A percentile compares a stretch with the other conserved stretches of the same genome.
phyloP scores from a whole-genome alignment of 331 rosid species.

The Cydonia oblonga region DNA sequence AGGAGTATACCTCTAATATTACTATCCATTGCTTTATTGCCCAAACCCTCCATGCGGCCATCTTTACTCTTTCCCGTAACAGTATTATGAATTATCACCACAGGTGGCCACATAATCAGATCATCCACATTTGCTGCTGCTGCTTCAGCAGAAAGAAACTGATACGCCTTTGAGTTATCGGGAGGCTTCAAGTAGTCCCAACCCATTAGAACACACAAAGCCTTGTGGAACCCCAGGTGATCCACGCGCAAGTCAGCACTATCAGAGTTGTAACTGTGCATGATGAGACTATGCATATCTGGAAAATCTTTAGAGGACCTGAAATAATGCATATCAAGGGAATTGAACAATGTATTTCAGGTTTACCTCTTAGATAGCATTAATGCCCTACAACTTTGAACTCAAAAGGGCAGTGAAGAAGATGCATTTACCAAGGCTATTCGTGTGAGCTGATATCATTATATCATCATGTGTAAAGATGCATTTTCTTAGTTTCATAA shows the following conservation, averaged over 20 bases:
- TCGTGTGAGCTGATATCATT: neutral
- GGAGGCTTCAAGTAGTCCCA: constrained; percentile 86
- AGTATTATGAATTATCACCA: constrained; percentile 95
- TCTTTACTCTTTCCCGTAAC: constrained; percentile 80
- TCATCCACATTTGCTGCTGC: constrained; percentile 91
- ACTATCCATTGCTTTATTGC: constrained; percentile 96
- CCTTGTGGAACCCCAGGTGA: constrained; percentile 96
- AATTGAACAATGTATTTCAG: constrained; percentile 55
- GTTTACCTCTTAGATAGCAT: constrained; percentile 22
- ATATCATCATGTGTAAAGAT: neutral
- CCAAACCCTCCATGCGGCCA: constrained; percentile 99
- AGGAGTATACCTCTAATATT: constrained; percentile 75
- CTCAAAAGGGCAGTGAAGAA: constrained; percentile 17
- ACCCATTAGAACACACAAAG: constrained; percentile 91
- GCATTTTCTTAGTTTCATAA: neutral
- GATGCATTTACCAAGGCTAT: constrained; percentile 12
- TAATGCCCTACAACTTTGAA: constrained; percentile 25
- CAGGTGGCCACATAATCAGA: constrained; percentile 96
- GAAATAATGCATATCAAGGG: constrained; percentile 65
- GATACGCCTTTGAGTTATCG: constrained; percentile 79
- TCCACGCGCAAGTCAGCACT: constrained; percentile 64
- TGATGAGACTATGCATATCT: constrained; percentile 79
- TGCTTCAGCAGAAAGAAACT: constrained; percentile 73
- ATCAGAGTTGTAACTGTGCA: constrained; percentile 85
- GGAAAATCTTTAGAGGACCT: constrained; percentile 93